Evolutionary conservation across 2,329 filamentous ascomycete species (phyloP).

Genomic region (Aureobasidium vineae): DNA sequence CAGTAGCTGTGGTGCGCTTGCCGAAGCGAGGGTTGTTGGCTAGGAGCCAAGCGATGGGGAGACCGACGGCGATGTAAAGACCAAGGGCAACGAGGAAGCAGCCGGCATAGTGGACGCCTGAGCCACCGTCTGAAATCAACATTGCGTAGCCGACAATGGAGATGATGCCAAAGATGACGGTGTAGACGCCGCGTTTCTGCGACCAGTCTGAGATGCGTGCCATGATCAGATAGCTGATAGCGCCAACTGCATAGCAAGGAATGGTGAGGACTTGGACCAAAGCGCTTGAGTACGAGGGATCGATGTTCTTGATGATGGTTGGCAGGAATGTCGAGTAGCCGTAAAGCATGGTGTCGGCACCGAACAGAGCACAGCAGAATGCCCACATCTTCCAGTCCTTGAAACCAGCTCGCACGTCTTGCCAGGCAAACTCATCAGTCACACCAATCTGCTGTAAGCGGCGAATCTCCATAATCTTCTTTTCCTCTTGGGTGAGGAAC

Average conservation of each 20-base stretch:
- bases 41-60: conserved; percentile 60
- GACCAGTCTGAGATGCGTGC: conserved; percentile 66
- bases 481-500: conserved; percentile 60
- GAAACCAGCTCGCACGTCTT: conserved; percentile 65
- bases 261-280: conserved; percentile 67
- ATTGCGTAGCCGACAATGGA: conserved; percentile 57
- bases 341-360: conserved; percentile 72
- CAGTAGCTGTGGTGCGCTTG: conserved; percentile 70
- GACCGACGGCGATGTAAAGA: conserved; percentile 60
- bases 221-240: conserved; percentile 64
- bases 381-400: conserved; percentile 62
- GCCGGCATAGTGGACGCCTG: conserved; percentile 69
- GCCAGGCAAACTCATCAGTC: conserved; percentile 52
- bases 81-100: conserved; percentile 75
- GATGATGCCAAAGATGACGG: conserved; percentile 60
- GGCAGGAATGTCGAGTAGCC: conserved; percentile 76
- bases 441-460: conserved; percentile 35
- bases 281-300: conserved; percentile 64
- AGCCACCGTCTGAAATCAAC: conserved; percentile 59
- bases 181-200: conserved; percentile 65
- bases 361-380: conserved; percentile 59
- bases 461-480: conserved; percentile 49
- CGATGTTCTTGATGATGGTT: conserved; percentile 71
- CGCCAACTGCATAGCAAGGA: conserved; percentile 72
- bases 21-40: conserved; percentile 72